phyloP scores from a whole-genome alignment of 345 rosid species.

The Balakata baccata region DNA sequence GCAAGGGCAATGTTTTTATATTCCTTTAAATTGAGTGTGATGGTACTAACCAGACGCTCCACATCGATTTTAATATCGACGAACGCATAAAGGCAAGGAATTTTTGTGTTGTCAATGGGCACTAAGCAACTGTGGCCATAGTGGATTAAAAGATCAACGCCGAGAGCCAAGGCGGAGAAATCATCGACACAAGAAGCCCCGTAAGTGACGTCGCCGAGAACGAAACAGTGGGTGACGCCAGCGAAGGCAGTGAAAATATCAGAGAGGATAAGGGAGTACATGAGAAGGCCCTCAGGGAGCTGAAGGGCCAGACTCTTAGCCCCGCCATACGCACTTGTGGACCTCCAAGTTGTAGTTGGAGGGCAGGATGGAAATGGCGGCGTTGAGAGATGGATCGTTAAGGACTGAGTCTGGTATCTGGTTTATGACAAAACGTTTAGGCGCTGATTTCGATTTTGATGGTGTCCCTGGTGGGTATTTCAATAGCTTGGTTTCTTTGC shows the following conservation, averaged over 20 bases:
- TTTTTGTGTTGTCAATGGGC: constrained; percentile 66
- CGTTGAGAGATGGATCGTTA: constrained; percentile 62
- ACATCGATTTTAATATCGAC: constrained; percentile 81
- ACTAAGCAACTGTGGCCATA: constrained; percentile 93
- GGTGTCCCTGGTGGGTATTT: background rate
- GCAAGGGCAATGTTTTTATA: constrained; percentile 50
- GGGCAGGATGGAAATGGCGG: constrained; percentile 74
- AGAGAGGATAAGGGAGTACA: constrained; percentile 83
- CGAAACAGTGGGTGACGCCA: constrained; percentile 62
- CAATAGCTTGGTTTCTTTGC: background rate
- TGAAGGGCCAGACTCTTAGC: constrained; percentile 80
- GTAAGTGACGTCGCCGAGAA: constrained; percentile 86
- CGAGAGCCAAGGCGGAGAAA: constrained; percentile 65
- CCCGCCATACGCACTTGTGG: constrained; percentile 75
- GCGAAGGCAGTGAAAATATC: constrained; percentile 76
- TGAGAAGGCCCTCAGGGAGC: constrained; percentile 86
- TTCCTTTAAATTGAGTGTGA: constrained; percentile 44
- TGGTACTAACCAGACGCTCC: constrained; percentile 45
- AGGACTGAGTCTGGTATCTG: constrained; percentile 86
- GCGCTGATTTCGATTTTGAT: constrained; percentile 42
- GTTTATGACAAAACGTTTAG: constrained; percentile 78
- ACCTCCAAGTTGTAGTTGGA: constrained; percentile 78
- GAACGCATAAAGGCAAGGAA: constrained; percentile 88
- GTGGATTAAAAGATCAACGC: constrained; percentile 79
- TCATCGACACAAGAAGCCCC: constrained; percentile 96